phyloP scores from a whole-genome alignment of 1,284 basidiomycete species.

The Schizophyllum amplum region DNA sequence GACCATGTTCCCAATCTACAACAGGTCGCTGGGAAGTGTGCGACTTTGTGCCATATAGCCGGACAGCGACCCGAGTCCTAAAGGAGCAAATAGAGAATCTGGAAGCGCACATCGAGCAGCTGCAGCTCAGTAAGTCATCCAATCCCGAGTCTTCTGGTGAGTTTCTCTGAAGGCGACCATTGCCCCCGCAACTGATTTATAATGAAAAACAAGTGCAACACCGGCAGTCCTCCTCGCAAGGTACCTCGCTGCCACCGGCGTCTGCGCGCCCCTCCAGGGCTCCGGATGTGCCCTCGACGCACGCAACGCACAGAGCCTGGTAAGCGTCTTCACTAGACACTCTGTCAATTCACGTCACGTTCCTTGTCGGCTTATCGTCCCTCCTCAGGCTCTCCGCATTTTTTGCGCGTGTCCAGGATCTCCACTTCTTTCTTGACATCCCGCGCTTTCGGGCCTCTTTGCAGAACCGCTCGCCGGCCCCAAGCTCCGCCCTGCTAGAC shows the following conservation, averaged over 20 bases:
- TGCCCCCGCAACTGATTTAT: background rate
- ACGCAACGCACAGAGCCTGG: background rate
- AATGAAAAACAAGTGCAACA: background rate
- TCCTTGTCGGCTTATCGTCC: background rate
- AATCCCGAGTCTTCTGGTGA: background rate
- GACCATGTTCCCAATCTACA: background rate
- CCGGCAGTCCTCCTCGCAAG: background rate
- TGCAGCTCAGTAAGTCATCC: background rate
- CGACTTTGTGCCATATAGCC: background rate
- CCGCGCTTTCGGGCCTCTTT: constrained; percentile 8
- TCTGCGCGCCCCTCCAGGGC: no score
- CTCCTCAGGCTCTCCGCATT: constrained; percentile 10
- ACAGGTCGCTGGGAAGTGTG: background rate
- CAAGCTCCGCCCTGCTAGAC: constrained; percentile 7
- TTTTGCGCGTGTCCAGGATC: constrained; percentile 7
- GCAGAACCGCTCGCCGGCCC: background rate
- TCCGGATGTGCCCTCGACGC: no score
- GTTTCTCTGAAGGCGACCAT: background rate
- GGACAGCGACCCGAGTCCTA: background rate
- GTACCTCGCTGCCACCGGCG: background rate
- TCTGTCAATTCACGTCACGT: background rate
- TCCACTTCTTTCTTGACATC: constrained; percentile 12
- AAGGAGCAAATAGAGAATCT: background rate
- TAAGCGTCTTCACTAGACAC: background rate
- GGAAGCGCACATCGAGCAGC: background rate